phyloP scores from a whole-genome alignment of 202 grass and related monocot genomes.

The Eragrostis tef region DNA sequence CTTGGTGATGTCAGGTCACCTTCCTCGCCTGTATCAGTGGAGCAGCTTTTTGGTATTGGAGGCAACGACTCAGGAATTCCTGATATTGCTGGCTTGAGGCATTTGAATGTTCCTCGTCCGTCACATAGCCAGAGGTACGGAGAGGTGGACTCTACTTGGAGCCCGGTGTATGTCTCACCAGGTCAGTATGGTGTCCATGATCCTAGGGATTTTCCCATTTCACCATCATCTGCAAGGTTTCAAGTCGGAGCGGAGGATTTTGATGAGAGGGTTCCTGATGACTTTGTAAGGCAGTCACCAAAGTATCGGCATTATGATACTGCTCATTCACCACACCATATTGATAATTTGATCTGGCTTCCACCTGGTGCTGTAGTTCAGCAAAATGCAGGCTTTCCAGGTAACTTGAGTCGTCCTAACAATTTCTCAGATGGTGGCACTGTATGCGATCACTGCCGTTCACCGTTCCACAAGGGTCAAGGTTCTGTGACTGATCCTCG shows the following conservation, averaged over 20 bases:
- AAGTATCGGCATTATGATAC: slow-evolving; percentile 63
- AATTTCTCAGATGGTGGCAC: slow-evolving; percentile 64
- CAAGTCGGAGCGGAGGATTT: slow-evolving; percentile 71
- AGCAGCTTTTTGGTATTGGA: slow-evolving; percentile 59
- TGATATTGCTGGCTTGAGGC: slow-evolving; percentile 56
- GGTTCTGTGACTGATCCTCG: slow-evolving; percentile 56
- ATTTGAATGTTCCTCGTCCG: slow-evolving; percentile 74
- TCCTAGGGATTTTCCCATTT: slow-evolving; percentile 68
- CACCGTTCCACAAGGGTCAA: slow-evolving; percentile 60
- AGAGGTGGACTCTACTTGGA: slow-evolving; percentile 80
- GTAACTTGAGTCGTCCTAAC: slow-evolving; percentile 63
- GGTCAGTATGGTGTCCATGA: slow-evolving; percentile 61
- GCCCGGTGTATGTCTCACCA: slow-evolving; percentile 68
- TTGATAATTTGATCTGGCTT: slow-evolving; percentile 72
- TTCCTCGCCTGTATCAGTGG: slow-evolving; percentile 60
- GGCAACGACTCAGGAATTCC: slow-evolving; percentile 60
- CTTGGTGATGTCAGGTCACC: slow-evolving; percentile 64
- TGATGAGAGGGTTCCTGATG: slow-evolving; percentile 67
- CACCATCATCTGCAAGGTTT: slow-evolving; percentile 71
- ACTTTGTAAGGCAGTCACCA: slow-evolving; percentile 58
- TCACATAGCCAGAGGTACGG: slow-evolving; percentile 60
- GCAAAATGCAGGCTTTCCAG: slow-evolving; percentile 79
- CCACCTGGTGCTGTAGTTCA: slow-evolving; percentile 70
- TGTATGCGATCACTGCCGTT: slow-evolving; percentile 65
- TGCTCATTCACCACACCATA: slow-evolving; percentile 54